These are phyloP conservation scores for Lipomyces lipofer DNA, from an alignment of 805 yeast genomes.

Conservation along the genomic window DNA sequence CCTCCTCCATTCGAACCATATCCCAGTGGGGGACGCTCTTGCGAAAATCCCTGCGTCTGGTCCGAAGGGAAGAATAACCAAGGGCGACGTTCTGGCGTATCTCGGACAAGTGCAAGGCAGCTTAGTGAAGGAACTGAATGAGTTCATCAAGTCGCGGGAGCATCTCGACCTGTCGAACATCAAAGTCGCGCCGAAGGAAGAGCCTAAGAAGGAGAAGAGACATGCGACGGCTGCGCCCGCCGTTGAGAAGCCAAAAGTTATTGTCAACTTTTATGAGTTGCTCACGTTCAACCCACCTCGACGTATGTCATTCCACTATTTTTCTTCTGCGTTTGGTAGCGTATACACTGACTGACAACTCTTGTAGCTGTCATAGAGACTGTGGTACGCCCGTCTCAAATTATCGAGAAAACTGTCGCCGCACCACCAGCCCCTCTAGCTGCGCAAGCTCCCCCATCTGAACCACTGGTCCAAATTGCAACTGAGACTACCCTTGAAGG, in stretches of 20 bases:
- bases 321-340: not conserved
- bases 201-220: slow-evolving; percentile 15
- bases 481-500: no score
- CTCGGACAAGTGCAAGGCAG: slow-evolving; percentile 68
- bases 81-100: slow-evolving; percentile 88
- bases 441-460: slow-evolving; percentile 1
- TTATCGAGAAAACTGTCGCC: slow-evolving; percentile 28
- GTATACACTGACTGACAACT: not conserved
- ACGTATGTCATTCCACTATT: slow-evolving; percentile 9
- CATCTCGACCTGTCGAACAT: slow-evolving; percentile 75
- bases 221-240: slow-evolving; percentile 16
- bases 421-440: not conserved
- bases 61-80: slow-evolving; percentile 80
- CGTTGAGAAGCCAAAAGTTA: slow-evolving; percentile 29
- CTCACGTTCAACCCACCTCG: slow-evolving; percentile 29
- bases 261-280: slow-evolving; percentile 26
- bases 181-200: slow-evolving; percentile 37
- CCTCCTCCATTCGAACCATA: slow-evolving; percentile 59
- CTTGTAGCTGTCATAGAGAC: slow-evolving; percentile 20
- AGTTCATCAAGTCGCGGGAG: slow-evolving; percentile 55
- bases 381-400: slow-evolving; percentile 21
- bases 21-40: slow-evolving; percentile 70
- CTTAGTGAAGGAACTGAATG: slow-evolving; percentile 54
- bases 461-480: slow-evolving; percentile 1
- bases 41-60: slow-evolving; percentile 79